A percentile compares a stretch with the other conserved stretches of the same genome.
Evolutionary conservation across 257 asterid species (phyloP).

Genomic region (Thymus quinquecostatus): DNA sequence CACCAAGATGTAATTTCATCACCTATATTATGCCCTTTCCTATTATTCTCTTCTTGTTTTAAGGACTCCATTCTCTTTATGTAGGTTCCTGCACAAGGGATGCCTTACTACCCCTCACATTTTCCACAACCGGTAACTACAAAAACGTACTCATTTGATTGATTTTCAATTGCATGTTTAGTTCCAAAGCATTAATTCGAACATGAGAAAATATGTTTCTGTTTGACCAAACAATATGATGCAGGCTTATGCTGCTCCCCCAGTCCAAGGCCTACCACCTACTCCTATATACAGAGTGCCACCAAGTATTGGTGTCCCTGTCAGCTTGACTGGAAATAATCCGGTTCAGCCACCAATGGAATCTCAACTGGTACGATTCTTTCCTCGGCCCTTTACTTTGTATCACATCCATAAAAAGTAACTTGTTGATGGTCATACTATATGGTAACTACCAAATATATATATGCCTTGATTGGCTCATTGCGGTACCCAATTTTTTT

Average conservation of each 20-base stretch:
- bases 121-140: slow-evolving; percentile 49
- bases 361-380: slow-evolving; percentile 59
- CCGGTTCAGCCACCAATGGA: slow-evolving; percentile 56
- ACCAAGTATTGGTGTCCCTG: slow-evolving; percentile 39
- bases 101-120: slow-evolving; percentile 62
- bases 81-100: slow-evolving; percentile 73
- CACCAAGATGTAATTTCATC: slow-evolving; percentile 59
- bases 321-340: slow-evolving; percentile 40
- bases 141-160: slow-evolving; percentile 9
- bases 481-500: background rate
- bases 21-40: background rate
- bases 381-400: background rate
- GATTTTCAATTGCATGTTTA: slow-evolving; percentile 11
- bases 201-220: slow-evolving; percentile 10
- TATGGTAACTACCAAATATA: slow-evolving; percentile 4
- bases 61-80: slow-evolving; percentile 8
- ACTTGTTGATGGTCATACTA: background rate
- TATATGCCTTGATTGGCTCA: background rate
- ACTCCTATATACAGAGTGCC: slow-evolving; percentile 55
- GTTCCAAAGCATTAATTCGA: background rate
- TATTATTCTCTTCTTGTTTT: slow-evolving; percentile 2
- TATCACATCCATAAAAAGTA: background rate
- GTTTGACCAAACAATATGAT: slow-evolving; percentile 9
- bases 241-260: slow-evolving; percentile 61
- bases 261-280: slow-evolving; percentile 55